Evolutionary conservation across 106 monocot species (phyloP).

Genomic region (Allium sativum): DNA sequence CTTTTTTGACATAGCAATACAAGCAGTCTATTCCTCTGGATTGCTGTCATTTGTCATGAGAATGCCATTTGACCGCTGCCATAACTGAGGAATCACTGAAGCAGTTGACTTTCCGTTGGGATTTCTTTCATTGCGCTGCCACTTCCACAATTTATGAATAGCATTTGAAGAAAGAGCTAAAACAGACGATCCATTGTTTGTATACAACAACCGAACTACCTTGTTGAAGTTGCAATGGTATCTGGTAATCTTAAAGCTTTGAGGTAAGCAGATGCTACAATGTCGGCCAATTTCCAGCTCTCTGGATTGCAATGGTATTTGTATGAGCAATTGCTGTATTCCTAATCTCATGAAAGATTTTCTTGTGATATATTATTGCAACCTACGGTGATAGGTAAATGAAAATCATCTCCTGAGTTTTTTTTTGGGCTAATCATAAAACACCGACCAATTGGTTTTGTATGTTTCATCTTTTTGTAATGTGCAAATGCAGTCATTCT

Average conservation of each 20-base stretch:
- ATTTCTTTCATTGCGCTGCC: slow-evolving; percentile 59
- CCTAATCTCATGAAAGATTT: too few relatives aligned
- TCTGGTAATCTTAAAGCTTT: slow-evolving; percentile 79
- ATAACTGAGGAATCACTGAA: slow-evolving; percentile 61
- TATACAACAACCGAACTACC: slow-evolving; percentile 33
- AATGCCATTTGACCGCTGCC: slow-evolving; percentile 78
- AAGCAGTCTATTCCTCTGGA: slow-evolving; percentile 83
- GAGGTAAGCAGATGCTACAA: slow-evolving; percentile 62
- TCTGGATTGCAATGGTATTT: too few relatives aligned
- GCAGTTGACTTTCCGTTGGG: slow-evolving; percentile 79
- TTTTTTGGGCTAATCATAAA: too few relatives aligned
- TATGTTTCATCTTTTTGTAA: too few relatives aligned
- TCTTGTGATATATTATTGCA: too few relatives aligned
- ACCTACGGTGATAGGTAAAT: too few relatives aligned
- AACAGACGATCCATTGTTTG: slow-evolving; percentile 76
- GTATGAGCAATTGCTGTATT: too few relatives aligned
- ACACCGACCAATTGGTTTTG: too few relatives aligned
- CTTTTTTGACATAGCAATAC: slow-evolving; percentile 90
- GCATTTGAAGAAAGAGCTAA: slow-evolving; percentile 84
- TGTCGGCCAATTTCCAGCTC: slow-evolving; percentile 91
- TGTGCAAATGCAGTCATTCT: too few relatives aligned
- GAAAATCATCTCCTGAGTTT: too few relatives aligned
- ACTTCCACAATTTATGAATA: slow-evolving; percentile 94
- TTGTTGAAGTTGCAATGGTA: slow-evolving; percentile 37
- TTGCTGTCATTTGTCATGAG: slow-evolving; percentile 71